phyloP scores from a whole-genome alignment of 2,329 filamentous ascomycete genomes.

The Ophiosphaerella korrae region DNA sequence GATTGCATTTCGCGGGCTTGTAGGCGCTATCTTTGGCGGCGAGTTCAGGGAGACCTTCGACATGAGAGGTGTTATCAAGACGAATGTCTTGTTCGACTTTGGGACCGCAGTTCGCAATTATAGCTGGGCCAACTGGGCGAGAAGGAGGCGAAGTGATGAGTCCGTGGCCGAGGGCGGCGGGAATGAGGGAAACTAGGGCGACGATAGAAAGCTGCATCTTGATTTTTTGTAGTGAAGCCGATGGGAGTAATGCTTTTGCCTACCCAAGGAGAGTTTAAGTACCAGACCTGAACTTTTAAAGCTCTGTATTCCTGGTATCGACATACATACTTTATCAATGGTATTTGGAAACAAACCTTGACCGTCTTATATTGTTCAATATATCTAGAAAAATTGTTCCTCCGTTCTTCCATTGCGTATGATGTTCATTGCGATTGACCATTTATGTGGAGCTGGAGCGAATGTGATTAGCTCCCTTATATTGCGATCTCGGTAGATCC shows the following conservation, averaged over 20 bases:
- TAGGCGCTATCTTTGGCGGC: constrained; percentile 51
- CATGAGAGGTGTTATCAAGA: constrained; percentile 49
- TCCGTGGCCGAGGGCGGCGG: constrained; percentile 53
- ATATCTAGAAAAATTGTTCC: constrained; percentile 3
- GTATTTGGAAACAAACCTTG: constrained; percentile 5
- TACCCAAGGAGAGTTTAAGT: neutral
- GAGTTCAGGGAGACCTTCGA: constrained; percentile 50
- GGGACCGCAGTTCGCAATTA: constrained; percentile 57
- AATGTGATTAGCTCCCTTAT: constrained; percentile 6
- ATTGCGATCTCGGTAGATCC: constrained; percentile 7
- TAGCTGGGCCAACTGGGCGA: constrained; percentile 57
- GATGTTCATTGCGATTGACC: constrained; percentile 1
- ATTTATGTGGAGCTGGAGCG: neutral
- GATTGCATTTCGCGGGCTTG: constrained; percentile 54
- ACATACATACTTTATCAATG: neutral
- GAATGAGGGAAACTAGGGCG: constrained; percentile 18
- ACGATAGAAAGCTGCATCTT: constrained; percentile 23
- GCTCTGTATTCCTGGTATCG: neutral
- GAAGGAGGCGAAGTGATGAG: constrained; percentile 57
- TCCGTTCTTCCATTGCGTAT: neutral
- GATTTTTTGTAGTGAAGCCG: neutral
- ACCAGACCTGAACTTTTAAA: neutral
- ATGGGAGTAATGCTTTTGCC: no score
- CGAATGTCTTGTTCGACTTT: constrained; percentile 58
- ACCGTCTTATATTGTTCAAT: constrained; percentile 1